Conservation (phyloP, 257 asterid genomes). For the Asclepias syriaca region DNA sequence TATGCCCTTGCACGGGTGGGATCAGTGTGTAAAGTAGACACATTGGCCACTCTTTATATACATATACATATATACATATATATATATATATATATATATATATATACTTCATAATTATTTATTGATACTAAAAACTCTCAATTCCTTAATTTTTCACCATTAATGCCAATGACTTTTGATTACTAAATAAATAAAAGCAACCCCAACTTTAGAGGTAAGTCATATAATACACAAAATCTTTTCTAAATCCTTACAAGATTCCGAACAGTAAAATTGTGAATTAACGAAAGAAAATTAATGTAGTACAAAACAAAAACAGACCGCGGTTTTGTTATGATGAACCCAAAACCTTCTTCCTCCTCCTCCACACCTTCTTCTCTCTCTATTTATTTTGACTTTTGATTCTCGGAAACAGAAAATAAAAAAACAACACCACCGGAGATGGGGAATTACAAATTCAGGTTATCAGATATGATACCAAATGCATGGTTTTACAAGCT, state of each 20-base stretch:
- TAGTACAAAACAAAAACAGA: background rate
- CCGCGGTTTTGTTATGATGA: constrained; percentile 22
- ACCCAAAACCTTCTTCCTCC: constrained; percentile 5
- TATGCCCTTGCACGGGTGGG: constrained; percentile 24
- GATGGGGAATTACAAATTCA: constrained; percentile 82
- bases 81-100: no score
- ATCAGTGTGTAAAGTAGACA: constrained; percentile 24
- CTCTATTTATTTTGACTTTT: constrained; percentile 14
- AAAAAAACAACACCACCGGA: background rate
- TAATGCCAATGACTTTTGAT: no score
- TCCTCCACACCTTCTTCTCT: background rate
- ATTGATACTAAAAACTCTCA: no score
- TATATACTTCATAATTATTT: no score
- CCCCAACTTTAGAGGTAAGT: no score
- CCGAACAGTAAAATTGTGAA: background rate
- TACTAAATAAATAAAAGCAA: no score
- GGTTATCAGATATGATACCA: constrained; percentile 85
- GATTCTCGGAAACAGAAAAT: background rate
- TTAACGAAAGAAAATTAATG: background rate
- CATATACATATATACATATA: no score
- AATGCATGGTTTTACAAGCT: constrained; percentile 97
- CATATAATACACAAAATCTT: background rate
- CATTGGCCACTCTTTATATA: no score
- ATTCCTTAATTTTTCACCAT: no score
- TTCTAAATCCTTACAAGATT: background rate